These are phyloP conservation scores for Pleurotus platypus DNA, from an alignment of 768 basidiomycete species.

Conservation along the genomic window DNA sequence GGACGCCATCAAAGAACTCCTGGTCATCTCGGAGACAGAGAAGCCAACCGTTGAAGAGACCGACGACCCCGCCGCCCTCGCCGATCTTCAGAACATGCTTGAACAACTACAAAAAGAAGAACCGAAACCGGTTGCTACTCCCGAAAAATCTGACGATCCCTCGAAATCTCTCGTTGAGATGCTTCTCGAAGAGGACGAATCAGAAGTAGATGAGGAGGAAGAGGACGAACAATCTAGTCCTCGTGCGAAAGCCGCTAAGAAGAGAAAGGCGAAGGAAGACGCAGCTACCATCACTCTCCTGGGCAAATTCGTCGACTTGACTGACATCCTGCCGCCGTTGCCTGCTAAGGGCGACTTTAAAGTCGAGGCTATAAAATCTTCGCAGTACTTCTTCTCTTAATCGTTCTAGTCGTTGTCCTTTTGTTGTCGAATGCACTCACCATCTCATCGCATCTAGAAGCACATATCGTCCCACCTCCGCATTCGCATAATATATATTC, in stretches of 20 bases:
- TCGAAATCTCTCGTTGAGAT: constrained; percentile 5
- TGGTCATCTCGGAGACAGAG: constrained; percentile 6
- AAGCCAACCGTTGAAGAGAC: constrained; percentile 27
- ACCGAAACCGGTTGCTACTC: background rate
- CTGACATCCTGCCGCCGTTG: constrained; percentile 73
- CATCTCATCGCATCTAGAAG: background rate
- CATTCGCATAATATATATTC: constrained; percentile 9
- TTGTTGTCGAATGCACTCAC: background rate
- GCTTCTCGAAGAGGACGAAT: constrained; percentile 7
- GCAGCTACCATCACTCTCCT: constrained; percentile 22
- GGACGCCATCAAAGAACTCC: constrained; percentile 4
- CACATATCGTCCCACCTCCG: constrained; percentile 1
- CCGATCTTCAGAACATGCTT: constrained; percentile 5
- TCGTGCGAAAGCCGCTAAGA: constrained; percentile 7
- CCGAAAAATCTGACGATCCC: background rate
- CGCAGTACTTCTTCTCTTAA: constrained; percentile 93
- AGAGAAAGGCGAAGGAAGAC: constrained; percentile 19
- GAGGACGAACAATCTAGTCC: constrained; percentile 12
- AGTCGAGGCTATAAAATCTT: constrained; percentile 76
- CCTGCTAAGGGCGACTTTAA: constrained; percentile 86
- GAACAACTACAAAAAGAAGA: constrained; percentile 3
- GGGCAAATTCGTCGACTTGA: constrained; percentile 71
- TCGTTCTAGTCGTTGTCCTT: constrained; percentile 2
- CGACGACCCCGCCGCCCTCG: constrained; percentile 9
- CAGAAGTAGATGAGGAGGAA: constrained; percentile 4